phyloP scores from a whole-genome alignment of 371 early-diverging fungal genomes.

The Nematocida ironsii region DNA sequence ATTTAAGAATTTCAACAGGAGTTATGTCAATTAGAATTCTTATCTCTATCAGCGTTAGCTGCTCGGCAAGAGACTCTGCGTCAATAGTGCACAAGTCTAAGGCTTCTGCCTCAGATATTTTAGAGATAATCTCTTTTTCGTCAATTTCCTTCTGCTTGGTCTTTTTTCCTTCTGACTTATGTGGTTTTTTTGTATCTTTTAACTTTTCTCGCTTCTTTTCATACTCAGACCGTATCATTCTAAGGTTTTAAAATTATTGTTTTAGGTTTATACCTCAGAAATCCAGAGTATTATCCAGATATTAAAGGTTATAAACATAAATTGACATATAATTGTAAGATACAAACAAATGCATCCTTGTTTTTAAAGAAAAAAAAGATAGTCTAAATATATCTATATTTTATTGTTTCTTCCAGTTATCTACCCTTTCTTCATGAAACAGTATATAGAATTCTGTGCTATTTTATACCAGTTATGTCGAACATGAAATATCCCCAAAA shows the following conservation, averaged over 20 bases:
- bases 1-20: slow-evolving; percentile 55
- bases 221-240: slow-evolving; percentile 46
- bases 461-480: no score
- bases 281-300: no score
- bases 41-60: slow-evolving; percentile 37
- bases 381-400: no score
- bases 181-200: background rate
- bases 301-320: no score
- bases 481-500: no score
- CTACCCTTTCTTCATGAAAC: no score
- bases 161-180: background rate
- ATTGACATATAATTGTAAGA: no score
- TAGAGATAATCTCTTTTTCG: slow-evolving; percentile 10
- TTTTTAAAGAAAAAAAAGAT: no score
- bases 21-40: slow-evolving; percentile 34
- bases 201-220: slow-evolving; percentile 42
- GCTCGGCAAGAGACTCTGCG: slow-evolving; percentile 11
- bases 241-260: background rate
- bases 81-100: slow-evolving; percentile 28
- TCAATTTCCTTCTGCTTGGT: slow-evolving; percentile 10
- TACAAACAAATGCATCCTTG: no score
- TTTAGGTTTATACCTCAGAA: background rate
- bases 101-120: slow-evolving; percentile 52
- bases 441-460: no score
- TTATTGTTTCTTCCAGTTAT: no score